These are phyloP conservation scores for Xylaria sp. DNA, from an alignment of 2,329 filamentous ascomycete species.

Conservation along the genomic window DNA sequence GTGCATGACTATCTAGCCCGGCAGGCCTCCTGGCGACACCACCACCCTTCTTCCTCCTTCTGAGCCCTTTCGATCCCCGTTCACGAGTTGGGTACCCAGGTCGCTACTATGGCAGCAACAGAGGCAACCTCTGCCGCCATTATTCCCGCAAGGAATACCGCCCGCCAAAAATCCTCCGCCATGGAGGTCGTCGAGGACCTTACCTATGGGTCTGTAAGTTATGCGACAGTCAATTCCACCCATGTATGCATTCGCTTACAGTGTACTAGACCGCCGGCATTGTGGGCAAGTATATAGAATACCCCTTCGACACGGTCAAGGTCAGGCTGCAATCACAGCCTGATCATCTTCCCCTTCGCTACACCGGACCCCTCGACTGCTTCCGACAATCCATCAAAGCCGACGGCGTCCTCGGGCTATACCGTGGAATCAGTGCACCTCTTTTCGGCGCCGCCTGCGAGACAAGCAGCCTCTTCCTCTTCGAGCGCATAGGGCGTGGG, in stretches of 20 bases:
- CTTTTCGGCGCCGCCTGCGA: slow-evolving; percentile 90
- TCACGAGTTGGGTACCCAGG: not conserved
- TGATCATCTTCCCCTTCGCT: slow-evolving; percentile 78
- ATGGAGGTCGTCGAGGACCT: slow-evolving; percentile 84
- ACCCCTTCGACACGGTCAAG: slow-evolving; percentile 98
- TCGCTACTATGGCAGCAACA: slow-evolving; percentile 37
- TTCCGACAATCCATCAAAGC: slow-evolving; percentile 82
- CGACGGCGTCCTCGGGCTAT: slow-evolving; percentile 82
- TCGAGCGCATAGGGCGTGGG: slow-evolving; percentile 77
- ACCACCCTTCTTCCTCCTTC: too few species aligned
- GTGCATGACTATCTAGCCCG: slow-evolving; percentile 30
- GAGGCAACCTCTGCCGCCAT: slow-evolving; percentile 31
- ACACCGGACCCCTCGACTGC: slow-evolving; percentile 88
- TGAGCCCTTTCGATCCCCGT: slow-evolving; percentile 4
- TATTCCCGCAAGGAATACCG: slow-evolving; percentile 28
- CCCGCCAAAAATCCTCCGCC: slow-evolving; percentile 43
- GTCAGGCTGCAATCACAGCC: slow-evolving; percentile 97
- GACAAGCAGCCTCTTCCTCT: slow-evolving; percentile 91
- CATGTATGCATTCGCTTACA: slow-evolving; percentile 5
- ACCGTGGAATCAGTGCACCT: slow-evolving; percentile 91
- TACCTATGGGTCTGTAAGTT: slow-evolving; percentile 79
- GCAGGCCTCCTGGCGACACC: slow-evolving; percentile 29
- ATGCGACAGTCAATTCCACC: slow-evolving; percentile 22
- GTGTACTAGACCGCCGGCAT: slow-evolving; percentile 74
- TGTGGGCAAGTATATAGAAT: slow-evolving; percentile 95